Percentiles rank a stretch among this genome's conserved stretches.
Evolutionary conservation across 805 yeast genomes (phyloP).

Genomic region (Zygoascus bituminiphila): DNA sequence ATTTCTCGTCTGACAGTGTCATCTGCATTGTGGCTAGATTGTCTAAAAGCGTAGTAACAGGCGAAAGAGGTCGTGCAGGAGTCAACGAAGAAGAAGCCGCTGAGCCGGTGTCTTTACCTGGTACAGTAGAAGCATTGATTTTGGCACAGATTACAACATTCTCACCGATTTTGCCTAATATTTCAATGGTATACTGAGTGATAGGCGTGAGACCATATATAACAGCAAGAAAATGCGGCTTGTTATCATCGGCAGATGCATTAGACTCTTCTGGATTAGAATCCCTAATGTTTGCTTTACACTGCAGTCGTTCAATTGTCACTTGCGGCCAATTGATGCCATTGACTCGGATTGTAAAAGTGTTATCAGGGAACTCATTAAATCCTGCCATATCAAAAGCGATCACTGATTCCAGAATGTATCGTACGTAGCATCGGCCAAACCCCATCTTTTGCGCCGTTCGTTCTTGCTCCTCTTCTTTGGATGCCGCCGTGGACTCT

Average conservation of each 20-base stretch:
- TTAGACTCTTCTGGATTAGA: not conserved
- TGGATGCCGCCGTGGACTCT: slow-evolving; percentile 12
- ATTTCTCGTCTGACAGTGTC: slow-evolving; percentile 48
- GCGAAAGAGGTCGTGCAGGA: slow-evolving; percentile 38
- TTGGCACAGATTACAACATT: not conserved
- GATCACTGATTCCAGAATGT: slow-evolving; percentile 26
- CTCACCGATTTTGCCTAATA: slow-evolving; percentile 24
- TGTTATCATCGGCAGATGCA: slow-evolving; percentile 23
- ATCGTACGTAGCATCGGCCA: slow-evolving; percentile 22
- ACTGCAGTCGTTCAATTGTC: slow-evolving; percentile 30
- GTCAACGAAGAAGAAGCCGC: slow-evolving; percentile 10
- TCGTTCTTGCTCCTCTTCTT: slow-evolving; percentile 4
- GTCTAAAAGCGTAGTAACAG: slow-evolving; percentile 56
- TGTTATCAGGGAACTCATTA: slow-evolving; percentile 29
- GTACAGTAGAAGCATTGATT: slow-evolving; percentile 11
- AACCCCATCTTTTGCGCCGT: slow-evolving; percentile 8
- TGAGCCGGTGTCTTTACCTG: slow-evolving; percentile 2
- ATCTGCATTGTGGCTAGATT: slow-evolving; percentile 57
- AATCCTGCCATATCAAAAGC: slow-evolving; percentile 25
- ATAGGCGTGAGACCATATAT: slow-evolving; percentile 58
- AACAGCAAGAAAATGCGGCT: slow-evolving; percentile 36
- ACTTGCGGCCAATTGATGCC: slow-evolving; percentile 66
- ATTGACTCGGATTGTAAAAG: slow-evolving; percentile 39
- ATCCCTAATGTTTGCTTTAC: not conserved
- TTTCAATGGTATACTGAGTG: slow-evolving; percentile 54